Conservation (phyloP, 2,329 filamentous ascomycete species). For the Pezicula neosporulosa region DNA sequence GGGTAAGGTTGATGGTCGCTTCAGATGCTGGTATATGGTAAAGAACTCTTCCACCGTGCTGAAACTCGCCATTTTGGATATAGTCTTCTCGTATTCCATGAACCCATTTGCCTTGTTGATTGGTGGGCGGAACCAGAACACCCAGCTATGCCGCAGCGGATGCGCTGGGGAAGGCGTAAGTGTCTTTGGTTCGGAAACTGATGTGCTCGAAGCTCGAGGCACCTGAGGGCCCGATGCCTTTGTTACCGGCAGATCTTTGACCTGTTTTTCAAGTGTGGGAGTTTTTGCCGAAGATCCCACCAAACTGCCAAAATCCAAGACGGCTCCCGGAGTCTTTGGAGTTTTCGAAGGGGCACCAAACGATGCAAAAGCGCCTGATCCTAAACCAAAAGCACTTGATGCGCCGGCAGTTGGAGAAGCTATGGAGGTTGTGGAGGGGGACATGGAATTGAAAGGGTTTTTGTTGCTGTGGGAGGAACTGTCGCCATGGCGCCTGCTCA, state of each 20-base stretch:
- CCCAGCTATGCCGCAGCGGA: slow-evolving; percentile 81
- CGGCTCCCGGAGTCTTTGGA: slow-evolving; percentile 78
- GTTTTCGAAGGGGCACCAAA: slow-evolving; percentile 79
- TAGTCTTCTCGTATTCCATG: slow-evolving; percentile 94
- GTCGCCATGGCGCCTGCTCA: slow-evolving; percentile 73
- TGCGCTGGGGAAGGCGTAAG: slow-evolving; percentile 43
- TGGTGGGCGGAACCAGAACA: slow-evolving; percentile 95
- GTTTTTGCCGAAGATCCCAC: slow-evolving; percentile 43
- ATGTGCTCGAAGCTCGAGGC: slow-evolving; percentile 38
- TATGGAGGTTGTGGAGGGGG: slow-evolving; percentile 65
- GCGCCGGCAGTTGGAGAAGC: slow-evolving; percentile 74
- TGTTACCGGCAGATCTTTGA: slow-evolving; percentile 39
- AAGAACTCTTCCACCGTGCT: slow-evolving; percentile 88
- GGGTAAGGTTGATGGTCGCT: slow-evolving; percentile 81
- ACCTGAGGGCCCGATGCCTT: slow-evolving; percentile 24
- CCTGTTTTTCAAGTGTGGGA: slow-evolving; percentile 60
- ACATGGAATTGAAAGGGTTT: slow-evolving; percentile 76
- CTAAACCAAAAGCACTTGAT: slow-evolving; percentile 88
- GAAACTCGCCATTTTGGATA: slow-evolving; percentile 80
- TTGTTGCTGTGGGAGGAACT: slow-evolving; percentile 68
- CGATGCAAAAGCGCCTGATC: slow-evolving; percentile 94
- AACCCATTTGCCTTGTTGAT: slow-evolving; percentile 89
- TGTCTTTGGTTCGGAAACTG: slow-evolving; percentile 44
- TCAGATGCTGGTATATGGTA: slow-evolving; percentile 82
- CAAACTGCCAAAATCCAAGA: slow-evolving; percentile 71